Percentiles rank a stretch among this genome's conserved stretches.
Conservation (phyloP, 495 filamentous ascomycete genomes). For the Xylaria grammica region DNA sequence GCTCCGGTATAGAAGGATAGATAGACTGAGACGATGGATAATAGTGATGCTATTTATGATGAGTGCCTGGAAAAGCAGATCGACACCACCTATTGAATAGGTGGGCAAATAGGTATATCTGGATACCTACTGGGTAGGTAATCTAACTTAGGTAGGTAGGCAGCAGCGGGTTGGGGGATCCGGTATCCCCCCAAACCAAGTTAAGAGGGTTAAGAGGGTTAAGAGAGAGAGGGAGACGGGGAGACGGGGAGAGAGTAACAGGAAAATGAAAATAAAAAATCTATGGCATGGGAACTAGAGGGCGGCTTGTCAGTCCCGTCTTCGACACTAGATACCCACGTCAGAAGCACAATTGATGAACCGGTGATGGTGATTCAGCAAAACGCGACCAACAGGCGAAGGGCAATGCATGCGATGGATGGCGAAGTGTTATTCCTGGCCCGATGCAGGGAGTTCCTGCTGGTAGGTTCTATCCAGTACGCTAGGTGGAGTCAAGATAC, state of each 20-base stretch:
- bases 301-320: neutral
- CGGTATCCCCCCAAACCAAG: too few species aligned
- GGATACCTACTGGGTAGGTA: neutral
- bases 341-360: neutral
- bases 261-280: too few species aligned
- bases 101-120: conserved; percentile 1
- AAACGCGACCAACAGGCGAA: neutral
- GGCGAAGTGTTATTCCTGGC: conserved; percentile 9
- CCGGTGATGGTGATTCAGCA: neutral
- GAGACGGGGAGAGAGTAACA: too few species aligned
- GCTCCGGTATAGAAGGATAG: neutral
- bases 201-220: too few species aligned
- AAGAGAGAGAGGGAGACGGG: too few species aligned
- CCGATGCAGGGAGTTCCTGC: neutral
- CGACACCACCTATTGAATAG: neutral
- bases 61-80: neutral
- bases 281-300: neutral
- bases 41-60: neutral
- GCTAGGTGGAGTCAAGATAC: neutral
- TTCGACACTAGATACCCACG: neutral
- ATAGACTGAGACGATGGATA: neutral
- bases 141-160: too few species aligned
- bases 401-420: conserved; percentile 1
- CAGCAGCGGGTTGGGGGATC: neutral
- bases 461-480: conserved; percentile 5